phyloP scores from a whole-genome alignment of 768 basidiomycete genomes.

The Pisolithus marmoratus region DNA sequence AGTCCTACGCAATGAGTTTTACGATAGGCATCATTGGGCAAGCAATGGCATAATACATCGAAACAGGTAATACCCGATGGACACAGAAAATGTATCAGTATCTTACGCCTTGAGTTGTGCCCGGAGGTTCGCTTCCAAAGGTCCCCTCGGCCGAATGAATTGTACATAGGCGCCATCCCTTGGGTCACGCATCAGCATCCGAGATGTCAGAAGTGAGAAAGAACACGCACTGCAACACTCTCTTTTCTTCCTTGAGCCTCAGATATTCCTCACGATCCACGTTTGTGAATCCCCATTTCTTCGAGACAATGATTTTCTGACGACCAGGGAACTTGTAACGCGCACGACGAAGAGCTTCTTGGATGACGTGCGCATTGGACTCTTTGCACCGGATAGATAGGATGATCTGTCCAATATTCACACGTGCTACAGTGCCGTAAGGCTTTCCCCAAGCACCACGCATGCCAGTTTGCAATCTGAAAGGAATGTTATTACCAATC shows the following conservation, averaged over 20 bases:
- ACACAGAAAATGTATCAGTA: background rate
- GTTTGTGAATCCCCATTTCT: constrained; percentile 99
- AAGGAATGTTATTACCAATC: background rate
- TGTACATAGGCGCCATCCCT: constrained; percentile 95
- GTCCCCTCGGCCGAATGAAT: constrained; percentile 86
- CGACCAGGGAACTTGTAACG: constrained; percentile 99
- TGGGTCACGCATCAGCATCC: constrained; percentile 5
- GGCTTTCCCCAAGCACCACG: constrained; percentile 99
- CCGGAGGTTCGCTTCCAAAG: constrained; percentile 78
- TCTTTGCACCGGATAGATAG: constrained; percentile 91
- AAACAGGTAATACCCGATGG: constrained; percentile 19
- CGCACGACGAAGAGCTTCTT: constrained; percentile 95
- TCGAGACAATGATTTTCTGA: constrained; percentile 94
- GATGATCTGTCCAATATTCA: constrained; percentile 96
- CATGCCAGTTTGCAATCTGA: constrained; percentile 92
- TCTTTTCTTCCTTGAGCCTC: constrained; percentile 85
- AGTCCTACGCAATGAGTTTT: no score
- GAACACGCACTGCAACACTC: constrained; percentile 72
- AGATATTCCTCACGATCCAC: constrained; percentile 86
- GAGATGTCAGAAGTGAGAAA: background rate
- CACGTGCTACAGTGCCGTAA: constrained; percentile 92
- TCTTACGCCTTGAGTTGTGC: constrained; percentile 71
- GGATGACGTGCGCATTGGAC: constrained; percentile 76
- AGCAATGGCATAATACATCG: background rate
- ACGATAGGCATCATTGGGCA: background rate